Base-by-base conservation (phyloP, 2,329 filamentous ascomycete species). In the Fusarium musae region DNA sequence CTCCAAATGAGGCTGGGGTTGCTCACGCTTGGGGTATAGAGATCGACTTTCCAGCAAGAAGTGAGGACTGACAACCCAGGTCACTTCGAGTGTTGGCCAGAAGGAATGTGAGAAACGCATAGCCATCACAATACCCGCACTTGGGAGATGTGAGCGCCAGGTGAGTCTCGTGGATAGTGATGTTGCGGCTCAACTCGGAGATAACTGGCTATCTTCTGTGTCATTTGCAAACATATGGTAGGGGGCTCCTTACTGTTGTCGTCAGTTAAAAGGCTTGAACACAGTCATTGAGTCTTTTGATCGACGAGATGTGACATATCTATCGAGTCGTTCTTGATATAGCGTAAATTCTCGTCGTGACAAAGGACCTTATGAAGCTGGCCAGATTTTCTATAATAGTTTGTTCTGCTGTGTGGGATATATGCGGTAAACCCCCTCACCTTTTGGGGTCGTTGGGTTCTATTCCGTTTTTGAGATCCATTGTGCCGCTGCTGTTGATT, bases 71-170 rank as follows among this genome's bases (percentile, higher is more conserved):
- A 28, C 23, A 6, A 5, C 43, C 43, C 17, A 46, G 3, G 28
- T 46, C 11, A 46, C 17, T 46, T 46, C 12, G 12, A 28, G 6
- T 12, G 16, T 19, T 10, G 4, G 23, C 19, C 12, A 13, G 43
- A 1, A 46, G 8, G 17, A 46, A 46, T 10, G 10, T 8, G 23
- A 28, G 23, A n/a, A n/a, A n/a, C n/a, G n/a, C 6, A 46, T 46
- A 28, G 9, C 15, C 9, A 28, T 21, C 43, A 28, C 43, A 46
- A 5, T 21, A 21, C 12, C 26, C 8, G 11, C 17, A 21, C 12
- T 21, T 4, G 4, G 26, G 12, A 21, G 44, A 46, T 1, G 5
- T 5, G 5, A 21, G 44, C 0, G 26, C 12, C 12, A 15, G 1
- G 26, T 46, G 26, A 21, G 28, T 28, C 2, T 46, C 5, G 43